Base-by-base conservation (phyloP, 805 yeast genomes). In the Myxozyma lipomycoides region DNA sequence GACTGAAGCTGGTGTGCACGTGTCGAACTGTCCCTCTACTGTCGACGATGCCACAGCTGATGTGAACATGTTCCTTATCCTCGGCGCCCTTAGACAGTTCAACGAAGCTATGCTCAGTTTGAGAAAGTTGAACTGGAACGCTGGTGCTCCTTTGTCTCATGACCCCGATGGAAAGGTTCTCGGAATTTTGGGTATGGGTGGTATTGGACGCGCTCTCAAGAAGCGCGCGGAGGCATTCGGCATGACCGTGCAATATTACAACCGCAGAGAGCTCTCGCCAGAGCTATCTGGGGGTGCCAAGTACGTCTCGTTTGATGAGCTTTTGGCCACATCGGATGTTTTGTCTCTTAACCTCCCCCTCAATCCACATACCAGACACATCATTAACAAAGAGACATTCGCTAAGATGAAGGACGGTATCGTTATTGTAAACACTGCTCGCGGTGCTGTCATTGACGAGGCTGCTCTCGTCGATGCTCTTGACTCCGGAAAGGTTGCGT, bases 151-250 rank as follows among this genome's bases (percentile, higher is more conserved):
- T 5, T 68, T 80, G 42, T 95, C 95, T 5, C 77, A 77, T 62
- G 90, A 83, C 62, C 95, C 95, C 17, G 80, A 74, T 55, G 87
- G 86, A 6, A 83, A 83, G 63, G 74, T 74, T 18, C 82, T 88
- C 21, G 96, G 96, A 43, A 81, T 88, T 48, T 72, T 84, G 46
- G 96, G 96, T 15, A 76, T 88, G 78, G 96, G 96, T 30, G 95
- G 95, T 32, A 87, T 88, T 68, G 96, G 96, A 42, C 78, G 89
- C 51, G 85, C 86, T 26, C 81, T 88, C 46, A 75, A 87, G 47
- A 79, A 81, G 58, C 77, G 91, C 60, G 73, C 86, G 55, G 68
- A 70, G 58, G 90, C 91, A 6, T 87, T 88, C 67, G 95, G 93
- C 2, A 86, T 87, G 67, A 81, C 78, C 61, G 78, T 84, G 57